These are phyloP conservation scores for Eragrostis tef DNA, from an alignment of 202 grass and related monocot species.

Conservation along the genomic window DNA sequence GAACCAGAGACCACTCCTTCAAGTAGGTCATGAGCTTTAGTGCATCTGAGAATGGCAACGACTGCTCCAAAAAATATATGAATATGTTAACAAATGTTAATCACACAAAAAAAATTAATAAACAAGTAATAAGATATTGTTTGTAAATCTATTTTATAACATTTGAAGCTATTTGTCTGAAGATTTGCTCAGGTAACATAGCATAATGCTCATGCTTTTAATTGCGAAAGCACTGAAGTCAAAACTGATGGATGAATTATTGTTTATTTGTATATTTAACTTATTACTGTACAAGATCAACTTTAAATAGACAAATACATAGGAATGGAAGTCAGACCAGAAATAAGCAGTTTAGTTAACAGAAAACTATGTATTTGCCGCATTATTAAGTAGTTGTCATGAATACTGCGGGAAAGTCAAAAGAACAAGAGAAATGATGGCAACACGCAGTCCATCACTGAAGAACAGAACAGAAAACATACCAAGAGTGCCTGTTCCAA, in stretches of 20 bases:
- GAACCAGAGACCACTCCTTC: slow-evolving; percentile 80
- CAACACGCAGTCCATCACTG: not conserved
- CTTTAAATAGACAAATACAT: not conserved
- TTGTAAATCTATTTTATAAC: not conserved
- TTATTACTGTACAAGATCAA: slow-evolving; percentile 1
- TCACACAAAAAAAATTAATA: not conserved
- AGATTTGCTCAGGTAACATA: not conserved
- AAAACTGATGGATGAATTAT: not conserved
- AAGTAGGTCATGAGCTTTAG: slow-evolving; percentile 95
- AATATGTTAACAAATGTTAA: slow-evolving; percentile 33
- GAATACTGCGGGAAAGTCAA: not conserved
- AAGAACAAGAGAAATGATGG: not conserved
- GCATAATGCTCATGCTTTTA: not conserved
- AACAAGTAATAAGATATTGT: not conserved
- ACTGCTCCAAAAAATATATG: slow-evolving; percentile 47
- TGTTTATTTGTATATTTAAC: not conserved
- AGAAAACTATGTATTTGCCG: not conserved
- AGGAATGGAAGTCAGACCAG: not conserved
- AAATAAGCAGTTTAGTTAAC: not conserved
- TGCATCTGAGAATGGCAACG: slow-evolving; percentile 90
- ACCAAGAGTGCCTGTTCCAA: slow-evolving; percentile 86
- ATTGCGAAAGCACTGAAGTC: not conserved
- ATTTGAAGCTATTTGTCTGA: too few species aligned
- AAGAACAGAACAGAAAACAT: slow-evolving; percentile 20
- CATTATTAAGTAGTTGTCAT: not conserved